phyloP scores from a whole-genome alignment of 176 grass and related monocot genomes.

The Juncus inflexus region DNA sequence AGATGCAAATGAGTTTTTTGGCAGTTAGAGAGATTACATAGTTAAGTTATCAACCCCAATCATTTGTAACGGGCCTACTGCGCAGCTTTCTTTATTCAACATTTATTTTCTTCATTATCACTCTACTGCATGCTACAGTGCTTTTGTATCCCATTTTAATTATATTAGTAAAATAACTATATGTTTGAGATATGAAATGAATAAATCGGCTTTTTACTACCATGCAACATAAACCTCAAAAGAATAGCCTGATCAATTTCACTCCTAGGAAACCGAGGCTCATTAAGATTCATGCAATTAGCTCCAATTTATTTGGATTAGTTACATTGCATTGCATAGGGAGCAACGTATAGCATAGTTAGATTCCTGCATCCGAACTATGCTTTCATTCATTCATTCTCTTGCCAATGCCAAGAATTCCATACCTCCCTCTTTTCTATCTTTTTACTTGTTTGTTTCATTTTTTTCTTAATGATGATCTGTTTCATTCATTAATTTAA shows the following conservation, averaged over 20 bases:
- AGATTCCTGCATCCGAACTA: neutral
- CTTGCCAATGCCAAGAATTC: constrained; percentile 22
- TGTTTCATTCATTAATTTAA: neutral
- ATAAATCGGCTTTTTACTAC: too few relatives aligned
- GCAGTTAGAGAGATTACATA: neutral
- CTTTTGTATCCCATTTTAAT: too few relatives aligned
- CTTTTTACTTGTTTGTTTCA: neutral
- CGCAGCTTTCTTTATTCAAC: too few relatives aligned
- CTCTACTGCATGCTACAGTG: too few relatives aligned
- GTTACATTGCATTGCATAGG: neutral
- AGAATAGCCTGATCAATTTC: too few relatives aligned
- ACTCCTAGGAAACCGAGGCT: too few relatives aligned
- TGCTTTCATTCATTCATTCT: constrained; percentile 9
- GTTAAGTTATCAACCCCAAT: constrained; percentile 13
- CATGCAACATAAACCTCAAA: too few relatives aligned
- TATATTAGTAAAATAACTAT: too few relatives aligned
- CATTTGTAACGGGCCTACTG: constrained; percentile 7
- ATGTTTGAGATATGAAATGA: too few relatives aligned
- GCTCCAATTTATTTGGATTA: neutral
- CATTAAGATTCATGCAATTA: neutral
- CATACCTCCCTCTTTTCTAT: constrained; percentile 19
- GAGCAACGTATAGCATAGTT: neutral
- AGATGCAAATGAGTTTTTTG: neutral
- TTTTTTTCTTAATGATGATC: too few relatives aligned
- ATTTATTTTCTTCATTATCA: too few relatives aligned